Evolutionary conservation across 2,329 filamentous ascomycete species (phyloP).

Genomic region (Periglandula ipomoeae): DNA sequence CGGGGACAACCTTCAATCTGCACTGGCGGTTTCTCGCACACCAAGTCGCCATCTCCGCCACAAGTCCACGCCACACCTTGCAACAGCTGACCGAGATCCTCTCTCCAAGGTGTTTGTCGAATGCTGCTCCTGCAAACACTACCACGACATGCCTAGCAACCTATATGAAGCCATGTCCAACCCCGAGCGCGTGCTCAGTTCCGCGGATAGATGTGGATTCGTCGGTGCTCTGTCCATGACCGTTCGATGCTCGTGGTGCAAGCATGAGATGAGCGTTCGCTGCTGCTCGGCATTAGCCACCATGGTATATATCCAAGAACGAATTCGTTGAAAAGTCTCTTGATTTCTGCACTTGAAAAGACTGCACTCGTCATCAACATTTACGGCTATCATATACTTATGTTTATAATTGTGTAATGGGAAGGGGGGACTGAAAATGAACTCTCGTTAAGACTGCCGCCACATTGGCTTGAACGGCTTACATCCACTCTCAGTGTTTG

Average conservation of each 20-base stretch:
- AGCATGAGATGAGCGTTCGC: conserved; percentile 57
- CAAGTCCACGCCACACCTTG: conserved; percentile 6
- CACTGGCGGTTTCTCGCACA: not conserved
- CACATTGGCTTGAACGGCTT: not conserved
- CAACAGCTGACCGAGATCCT: conserved; percentile 24
- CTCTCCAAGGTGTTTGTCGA: conserved; percentile 56
- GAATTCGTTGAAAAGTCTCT: conserved; percentile 34
- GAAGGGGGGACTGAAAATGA: not conserved
- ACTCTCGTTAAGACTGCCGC: not conserved
- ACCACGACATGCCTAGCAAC: conserved; percentile 56
- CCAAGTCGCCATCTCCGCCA: conserved; percentile 7
- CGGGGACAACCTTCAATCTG: not conserved
- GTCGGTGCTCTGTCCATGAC: conserved; percentile 49
- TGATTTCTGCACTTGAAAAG: not conserved
- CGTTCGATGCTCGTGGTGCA: conserved; percentile 63
- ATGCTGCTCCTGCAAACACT: conserved; percentile 55
- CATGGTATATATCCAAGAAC: conserved; percentile 56
- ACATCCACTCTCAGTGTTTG: not conserved
- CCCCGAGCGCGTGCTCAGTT: conserved; percentile 43
- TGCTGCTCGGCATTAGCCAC: conserved; percentile 64
- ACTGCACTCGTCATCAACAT: not conserved
- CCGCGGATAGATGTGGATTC: conserved; percentile 40
- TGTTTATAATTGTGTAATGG: not conserved
- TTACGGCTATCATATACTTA: not conserved
- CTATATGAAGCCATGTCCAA: conserved; percentile 57